Percentiles rank a stretch among this genome's conserved stretches.
Evolutionary conservation across 768 basidiomycete species (phyloP).

Genomic region (Leucosporidium yakuticum): DNA sequence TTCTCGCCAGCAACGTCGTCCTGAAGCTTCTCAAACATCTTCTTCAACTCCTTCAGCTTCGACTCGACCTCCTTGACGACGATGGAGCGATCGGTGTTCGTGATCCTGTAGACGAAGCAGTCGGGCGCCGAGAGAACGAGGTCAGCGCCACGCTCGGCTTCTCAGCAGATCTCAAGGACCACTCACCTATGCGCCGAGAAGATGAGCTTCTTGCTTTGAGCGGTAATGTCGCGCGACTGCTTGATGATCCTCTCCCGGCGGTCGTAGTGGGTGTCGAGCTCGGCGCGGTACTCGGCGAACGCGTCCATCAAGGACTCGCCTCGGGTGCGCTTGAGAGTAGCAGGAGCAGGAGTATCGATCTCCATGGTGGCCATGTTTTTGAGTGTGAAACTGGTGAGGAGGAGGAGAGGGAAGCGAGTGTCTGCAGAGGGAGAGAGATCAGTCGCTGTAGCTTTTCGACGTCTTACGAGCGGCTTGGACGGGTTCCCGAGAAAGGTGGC

Average conservation of each 20-base stretch:
- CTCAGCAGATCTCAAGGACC: not conserved
- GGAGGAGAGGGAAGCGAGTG: too few relatives aligned
- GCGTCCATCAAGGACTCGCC: not conserved
- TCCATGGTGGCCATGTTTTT: not conserved
- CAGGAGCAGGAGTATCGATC: not conserved
- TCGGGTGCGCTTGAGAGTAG: not conserved
- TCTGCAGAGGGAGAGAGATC: too few relatives aligned
- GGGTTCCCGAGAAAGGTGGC: too few relatives aligned
- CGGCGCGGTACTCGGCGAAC: not conserved
- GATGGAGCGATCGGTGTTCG: not conserved
- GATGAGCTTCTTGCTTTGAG: conserved; percentile 84
- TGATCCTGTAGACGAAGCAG: conserved; percentile 18
- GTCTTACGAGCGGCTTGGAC: too few relatives aligned
- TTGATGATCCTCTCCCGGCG: conserved; percentile 81
- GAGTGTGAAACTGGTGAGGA: too few relatives aligned
- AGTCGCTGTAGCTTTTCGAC: too few relatives aligned
- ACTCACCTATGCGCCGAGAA: conserved; percentile 72
- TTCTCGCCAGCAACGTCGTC: conserved; percentile 60
- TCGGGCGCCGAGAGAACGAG: not conserved
- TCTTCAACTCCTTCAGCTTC: conserved; percentile 63
- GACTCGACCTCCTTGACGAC: conserved; percentile 45
- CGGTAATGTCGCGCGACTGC: conserved; percentile 77
- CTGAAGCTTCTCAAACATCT: conserved; percentile 58
- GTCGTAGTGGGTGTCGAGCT: conserved; percentile 5
- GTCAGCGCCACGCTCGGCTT: not conserved